Evolutionary conservation across 352 stramenopile species (phyloP).

Genomic region (Pythium utonaiense): DNA sequence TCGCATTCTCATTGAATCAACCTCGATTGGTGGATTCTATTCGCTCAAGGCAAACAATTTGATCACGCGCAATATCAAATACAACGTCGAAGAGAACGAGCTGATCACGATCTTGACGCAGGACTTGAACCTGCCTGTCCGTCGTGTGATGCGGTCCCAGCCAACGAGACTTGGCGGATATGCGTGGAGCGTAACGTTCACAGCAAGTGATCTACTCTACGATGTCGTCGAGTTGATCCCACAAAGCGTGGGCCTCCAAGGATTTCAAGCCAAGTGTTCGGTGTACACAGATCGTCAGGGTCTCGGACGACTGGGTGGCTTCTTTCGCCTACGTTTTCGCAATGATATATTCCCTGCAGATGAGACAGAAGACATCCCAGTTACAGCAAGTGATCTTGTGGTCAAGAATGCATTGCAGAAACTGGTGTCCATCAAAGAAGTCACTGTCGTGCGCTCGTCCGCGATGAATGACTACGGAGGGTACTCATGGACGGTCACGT

Average conservation of each 20-base stretch:
- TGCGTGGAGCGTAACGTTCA: constrained; percentile 78
- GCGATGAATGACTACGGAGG: constrained; percentile 71
- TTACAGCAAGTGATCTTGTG: constrained; percentile 46
- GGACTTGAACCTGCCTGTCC: constrained; percentile 55
- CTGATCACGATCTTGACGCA: constrained; percentile 55
- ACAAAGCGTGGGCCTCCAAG: constrained; percentile 48
- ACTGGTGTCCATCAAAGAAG: constrained; percentile 68
- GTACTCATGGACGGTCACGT: constrained; percentile 86
- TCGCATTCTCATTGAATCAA: constrained; percentile 56
- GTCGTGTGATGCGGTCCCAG: constrained; percentile 43
- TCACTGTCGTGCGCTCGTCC: constrained; percentile 51
- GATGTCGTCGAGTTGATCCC: constrained; percentile 52
- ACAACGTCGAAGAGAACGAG: constrained; percentile 51
- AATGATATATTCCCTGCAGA: constrained; percentile 71
- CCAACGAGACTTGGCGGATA: constrained; percentile 44
- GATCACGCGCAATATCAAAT: constrained; percentile 68
- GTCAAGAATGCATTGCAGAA: constrained; percentile 62
- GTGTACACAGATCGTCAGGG: constrained; percentile 57
- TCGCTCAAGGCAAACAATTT: constrained; percentile 51
- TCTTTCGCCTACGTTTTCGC: constrained; percentile 69
- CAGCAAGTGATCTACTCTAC: constrained; percentile 57
- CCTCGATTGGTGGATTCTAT: constrained; percentile 57
- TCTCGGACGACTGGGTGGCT: constrained; percentile 56
- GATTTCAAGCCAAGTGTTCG: constrained; percentile 43
- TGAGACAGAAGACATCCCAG: constrained; percentile 63